phyloP scores from a whole-genome alignment of 2,329 filamentous ascomycete species.

The Exophiala lecanii-corni region DNA sequence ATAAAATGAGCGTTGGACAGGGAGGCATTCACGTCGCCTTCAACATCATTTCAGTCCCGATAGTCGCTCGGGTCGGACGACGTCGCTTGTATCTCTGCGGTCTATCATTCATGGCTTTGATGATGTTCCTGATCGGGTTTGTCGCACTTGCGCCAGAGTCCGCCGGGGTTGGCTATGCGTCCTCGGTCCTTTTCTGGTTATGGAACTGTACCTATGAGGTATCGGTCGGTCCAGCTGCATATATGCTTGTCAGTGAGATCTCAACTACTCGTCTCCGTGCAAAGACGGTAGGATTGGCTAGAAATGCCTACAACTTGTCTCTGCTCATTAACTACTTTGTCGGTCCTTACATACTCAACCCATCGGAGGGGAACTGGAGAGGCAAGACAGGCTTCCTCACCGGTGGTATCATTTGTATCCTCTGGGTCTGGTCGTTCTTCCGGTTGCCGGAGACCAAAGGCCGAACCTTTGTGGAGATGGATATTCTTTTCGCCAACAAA shows the following conservation, averaged over 20 bases:
- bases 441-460: conserved; percentile 36
- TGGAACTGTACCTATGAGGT: conserved; percentile 46
- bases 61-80: not conserved
- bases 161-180: conserved; percentile 34
- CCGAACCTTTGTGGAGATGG: conserved; percentile 31
- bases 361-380: conserved; percentile 33
- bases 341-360: conserved; percentile 33
- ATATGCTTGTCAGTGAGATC: conserved; percentile 48
- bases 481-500: conserved; percentile 30
- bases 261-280: conserved; percentile 49
- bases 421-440: conserved; percentile 35
- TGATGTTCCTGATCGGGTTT: conserved; percentile 29
- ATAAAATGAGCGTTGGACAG: too few relatives aligned
- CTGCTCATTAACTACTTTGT: conserved; percentile 41
- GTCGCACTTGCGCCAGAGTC: conserved; percentile 22
- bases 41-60: not conserved
- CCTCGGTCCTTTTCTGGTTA: conserved; percentile 51
- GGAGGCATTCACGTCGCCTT: conserved; percentile 30
- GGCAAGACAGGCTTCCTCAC: conserved; percentile 40
- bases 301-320: conserved; percentile 45
- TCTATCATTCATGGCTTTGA: conserved; percentile 55
- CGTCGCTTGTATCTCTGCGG: not conserved
- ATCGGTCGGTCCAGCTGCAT: conserved; percentile 49
- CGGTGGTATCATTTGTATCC: conserved; percentile 31
- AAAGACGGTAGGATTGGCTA: conserved; percentile 49